Evolutionary conservation across 1,139 yeast genomes (phyloP).

Genomic region (Diutina neorugosa): DNA sequence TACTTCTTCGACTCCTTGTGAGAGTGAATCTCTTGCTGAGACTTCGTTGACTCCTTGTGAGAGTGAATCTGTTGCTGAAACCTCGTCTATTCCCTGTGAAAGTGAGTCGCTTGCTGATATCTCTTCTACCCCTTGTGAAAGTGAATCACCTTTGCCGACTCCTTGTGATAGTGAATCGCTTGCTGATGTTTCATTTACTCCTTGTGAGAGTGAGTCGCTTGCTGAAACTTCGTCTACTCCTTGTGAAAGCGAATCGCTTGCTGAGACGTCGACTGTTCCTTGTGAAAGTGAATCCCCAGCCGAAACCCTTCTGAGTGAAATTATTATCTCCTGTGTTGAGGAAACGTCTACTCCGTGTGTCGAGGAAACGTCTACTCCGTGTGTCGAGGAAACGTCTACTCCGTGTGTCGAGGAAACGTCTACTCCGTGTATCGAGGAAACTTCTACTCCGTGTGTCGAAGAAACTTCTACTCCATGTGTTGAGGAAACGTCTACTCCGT

Average conservation of each 20-base stretch:
- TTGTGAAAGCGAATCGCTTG: background rate
- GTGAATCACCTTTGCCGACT: background rate
- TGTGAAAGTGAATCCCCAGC: background rate
- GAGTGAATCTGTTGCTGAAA: background rate
- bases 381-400: background rate
- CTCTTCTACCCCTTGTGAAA: background rate
- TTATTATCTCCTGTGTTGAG: too few relatives aligned
- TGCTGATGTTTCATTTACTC: background rate
- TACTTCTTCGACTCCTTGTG: too few relatives aligned
- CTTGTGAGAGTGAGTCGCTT: background rate
- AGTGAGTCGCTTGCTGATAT: background rate
- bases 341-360: background rate
- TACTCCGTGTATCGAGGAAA: background rate
- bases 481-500: background rate
- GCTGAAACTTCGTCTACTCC: background rate
- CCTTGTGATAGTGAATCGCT: background rate
- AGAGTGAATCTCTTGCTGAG: too few relatives aligned
- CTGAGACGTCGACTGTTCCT: background rate
- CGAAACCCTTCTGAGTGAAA: background rate
- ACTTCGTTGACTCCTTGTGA: background rate
- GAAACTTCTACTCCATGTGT: background rate
- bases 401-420: background rate
- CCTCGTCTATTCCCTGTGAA: background rate
- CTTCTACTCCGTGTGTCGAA: background rate
- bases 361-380: background rate